Evolutionary conservation across 352 stramenopile species (phyloP).

Genomic region (Globisporangium radiosum): DNA sequence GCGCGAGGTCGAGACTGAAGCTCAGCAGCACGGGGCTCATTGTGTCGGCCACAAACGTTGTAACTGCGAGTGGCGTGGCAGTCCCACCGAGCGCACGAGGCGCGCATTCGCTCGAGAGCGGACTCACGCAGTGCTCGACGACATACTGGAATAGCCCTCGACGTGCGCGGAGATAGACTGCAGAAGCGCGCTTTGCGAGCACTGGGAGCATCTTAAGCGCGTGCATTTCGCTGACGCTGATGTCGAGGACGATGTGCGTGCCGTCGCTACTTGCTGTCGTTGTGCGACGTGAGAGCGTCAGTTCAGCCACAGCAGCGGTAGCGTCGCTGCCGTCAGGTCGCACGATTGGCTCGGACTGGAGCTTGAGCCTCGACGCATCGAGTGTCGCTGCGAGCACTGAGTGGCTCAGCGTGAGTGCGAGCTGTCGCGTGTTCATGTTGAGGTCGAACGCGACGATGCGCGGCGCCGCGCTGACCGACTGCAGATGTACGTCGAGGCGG

Average conservation of each 20-base stretch:
- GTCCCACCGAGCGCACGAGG: conserved; percentile 16
- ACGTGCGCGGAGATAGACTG: conserved; percentile 25
- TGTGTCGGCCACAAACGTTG: conserved; percentile 37
- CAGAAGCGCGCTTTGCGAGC: conserved; percentile 21
- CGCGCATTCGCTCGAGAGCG: conserved; percentile 22
- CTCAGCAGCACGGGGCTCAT: conserved; percentile 34
- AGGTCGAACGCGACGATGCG: conserved; percentile 40
- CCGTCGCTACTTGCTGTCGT: conserved; percentile 41
- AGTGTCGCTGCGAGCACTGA: conserved; percentile 34
- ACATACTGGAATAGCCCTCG: conserved; percentile 41
- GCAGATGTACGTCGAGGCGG: conserved; percentile 25
- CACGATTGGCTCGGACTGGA: conserved; percentile 27
- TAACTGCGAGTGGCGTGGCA: conserved; percentile 20
- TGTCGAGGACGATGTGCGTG: conserved; percentile 28
- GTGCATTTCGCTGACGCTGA: conserved; percentile 38
- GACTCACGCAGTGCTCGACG: conserved; percentile 34
- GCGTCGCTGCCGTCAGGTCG: background rate
- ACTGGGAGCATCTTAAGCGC: conserved; percentile 28
- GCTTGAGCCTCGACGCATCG: conserved; percentile 31
- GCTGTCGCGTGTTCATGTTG: conserved; percentile 32
- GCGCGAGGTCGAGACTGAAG: conserved; percentile 52
- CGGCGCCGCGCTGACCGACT: conserved; percentile 24
- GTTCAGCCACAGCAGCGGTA: no score
- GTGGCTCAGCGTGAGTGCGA: conserved; percentile 30
- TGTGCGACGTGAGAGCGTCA: background rate